A percentile compares a stretch with the other conserved stretches of the same genome.
Evolutionary conservation across 2,329 filamentous ascomycete genomes (phyloP).

Genomic region (Volutella citrinella): DNA sequence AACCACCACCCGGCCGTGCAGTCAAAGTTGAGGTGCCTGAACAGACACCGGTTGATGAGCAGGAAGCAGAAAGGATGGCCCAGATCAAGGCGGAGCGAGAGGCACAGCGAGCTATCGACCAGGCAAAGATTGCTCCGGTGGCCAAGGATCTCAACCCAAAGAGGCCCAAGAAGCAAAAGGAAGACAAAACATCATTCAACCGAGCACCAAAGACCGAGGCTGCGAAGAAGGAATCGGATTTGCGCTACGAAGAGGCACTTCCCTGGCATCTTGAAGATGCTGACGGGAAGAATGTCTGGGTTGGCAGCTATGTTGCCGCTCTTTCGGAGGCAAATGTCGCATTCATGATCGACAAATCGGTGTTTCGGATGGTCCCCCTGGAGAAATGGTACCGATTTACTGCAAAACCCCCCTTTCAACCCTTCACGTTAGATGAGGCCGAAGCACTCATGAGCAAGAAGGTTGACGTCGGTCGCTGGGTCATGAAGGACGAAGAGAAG

Average conservation of each 20-base stretch:
- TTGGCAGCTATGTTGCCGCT: constrained; percentile 85
- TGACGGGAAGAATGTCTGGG: constrained; percentile 92
- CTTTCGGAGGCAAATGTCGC: constrained; percentile 84
- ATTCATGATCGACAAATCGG: constrained; percentile 65
- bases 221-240: constrained; percentile 68
- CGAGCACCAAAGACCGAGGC: constrained; percentile 77
- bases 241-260: constrained; percentile 89
- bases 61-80: constrained; percentile 62
- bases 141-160: constrained; percentile 55
- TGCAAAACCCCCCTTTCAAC: constrained; percentile 74
- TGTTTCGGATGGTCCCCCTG: constrained; percentile 82
- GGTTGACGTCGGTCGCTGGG: constrained; percentile 74
- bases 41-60: constrained; percentile 47
- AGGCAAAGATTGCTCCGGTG: constrained; percentile 90
- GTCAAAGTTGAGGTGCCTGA: constrained; percentile 57
- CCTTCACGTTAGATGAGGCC: constrained; percentile 77
- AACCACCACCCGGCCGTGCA: constrained; percentile 60
- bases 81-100: constrained; percentile 76
- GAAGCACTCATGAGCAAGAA: constrained; percentile 82
- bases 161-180: constrained; percentile 62
- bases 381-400: constrained; percentile 95
- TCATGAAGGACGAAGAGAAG: constrained; percentile 66
- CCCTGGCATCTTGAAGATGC: constrained; percentile 98
- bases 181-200: constrained; percentile 85
- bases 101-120: constrained; percentile 79